These are phyloP conservation scores for Sporisorium scitamineum DNA, from an alignment of 1,284 basidiomycete genomes.

Conservation along the genomic window DNA sequence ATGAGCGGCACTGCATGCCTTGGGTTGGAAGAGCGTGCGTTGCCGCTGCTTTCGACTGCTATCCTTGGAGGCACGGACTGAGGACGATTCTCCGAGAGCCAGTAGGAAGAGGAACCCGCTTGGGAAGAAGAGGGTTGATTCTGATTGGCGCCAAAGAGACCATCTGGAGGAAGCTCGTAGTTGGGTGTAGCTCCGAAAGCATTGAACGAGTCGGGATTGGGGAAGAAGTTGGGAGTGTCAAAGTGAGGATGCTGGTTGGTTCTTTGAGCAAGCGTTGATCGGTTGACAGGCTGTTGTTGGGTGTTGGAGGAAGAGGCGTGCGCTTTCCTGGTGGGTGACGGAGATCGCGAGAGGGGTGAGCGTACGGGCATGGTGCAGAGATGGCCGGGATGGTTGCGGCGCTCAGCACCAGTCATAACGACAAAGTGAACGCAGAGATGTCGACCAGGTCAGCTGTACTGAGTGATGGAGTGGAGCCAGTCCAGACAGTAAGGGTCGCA, in stretches of 20 bases:
- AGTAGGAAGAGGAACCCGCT: constrained; percentile 22
- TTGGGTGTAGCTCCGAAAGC: constrained; percentile 46
- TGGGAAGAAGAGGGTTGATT: constrained; percentile 14
- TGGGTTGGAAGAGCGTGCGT: constrained; percentile 13
- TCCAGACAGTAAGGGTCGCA: neutral
- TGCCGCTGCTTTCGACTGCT: constrained; percentile 21
- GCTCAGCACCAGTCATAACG: constrained; percentile 45
- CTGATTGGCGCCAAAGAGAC: constrained; percentile 22
- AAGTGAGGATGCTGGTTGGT: constrained; percentile 31
- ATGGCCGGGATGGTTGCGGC: constrained; percentile 38
- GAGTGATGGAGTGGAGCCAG: neutral
- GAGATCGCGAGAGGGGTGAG: constrained; percentile 25
- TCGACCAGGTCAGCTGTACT: neutral
- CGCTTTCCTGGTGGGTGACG: constrained; percentile 26
- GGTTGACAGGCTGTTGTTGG: constrained; percentile 13
- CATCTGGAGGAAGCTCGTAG: constrained; percentile 48
- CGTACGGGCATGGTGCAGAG: constrained; percentile 26
- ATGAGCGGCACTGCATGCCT: constrained; percentile 33
- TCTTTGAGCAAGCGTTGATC: constrained; percentile 32
- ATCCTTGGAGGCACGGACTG: constrained; percentile 45
- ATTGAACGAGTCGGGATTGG: constrained; percentile 10
- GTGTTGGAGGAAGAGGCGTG: constrained; percentile 14
- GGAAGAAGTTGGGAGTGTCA: constrained; percentile 17
- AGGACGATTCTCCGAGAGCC: constrained; percentile 28
- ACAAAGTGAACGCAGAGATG: constrained; percentile 3